Evolutionary conservation across 768 basidiomycete species (phyloP), one percentile per base, ranked within the genome.

Genomic region (Agaricus blazei): DNA sequence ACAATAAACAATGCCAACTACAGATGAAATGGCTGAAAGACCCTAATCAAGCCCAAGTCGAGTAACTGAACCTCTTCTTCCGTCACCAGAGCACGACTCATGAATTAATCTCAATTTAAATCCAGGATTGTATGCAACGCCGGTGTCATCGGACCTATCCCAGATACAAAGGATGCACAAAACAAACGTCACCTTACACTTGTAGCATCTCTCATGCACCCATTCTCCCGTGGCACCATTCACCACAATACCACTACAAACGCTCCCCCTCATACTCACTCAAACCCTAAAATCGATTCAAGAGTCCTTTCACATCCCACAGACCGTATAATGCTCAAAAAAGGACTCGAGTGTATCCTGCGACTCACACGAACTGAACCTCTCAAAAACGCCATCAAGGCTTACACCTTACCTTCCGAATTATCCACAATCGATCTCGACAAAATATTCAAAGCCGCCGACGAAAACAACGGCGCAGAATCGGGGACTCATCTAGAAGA

Each of bases 141-240:
- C 4, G 41, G 47, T 12, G 38, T 58, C 23, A n/a, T 51, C 15
- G 34, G 34, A 48, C 19, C 51, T 41, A 36, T 9, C 38, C 37
- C 9, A 19, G 48, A 14, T 37, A 45, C 44, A 24, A 31, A 52
- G 9, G 29, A 29, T n/a, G 27, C 27, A 4, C 12, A 19, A 14
- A 48, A 48, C 12, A 58, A 52, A 23, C 41, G 46, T 27, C 53
- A 57, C 23, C 14, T 60, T 14, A 50, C 56, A 1, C 48, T 65
- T 41, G 41, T 54, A 23, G 49, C 58, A 11, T 42, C 47, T 23
- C 58, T 70, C 3, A 68, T 69, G 58, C 72, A 69, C 59, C 72
- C 72, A 5, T 62, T 70, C 62, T 72, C 72, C 34, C 67, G 74
- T 27, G 77, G 77, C 7, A 66, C 62, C 19, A 65, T 79, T 47